Evolutionary conservation across 1,139 yeast species (phyloP), one percentile per base, ranked within the genome.

Genomic region (Protomyces arabidopsidicola): DNA sequence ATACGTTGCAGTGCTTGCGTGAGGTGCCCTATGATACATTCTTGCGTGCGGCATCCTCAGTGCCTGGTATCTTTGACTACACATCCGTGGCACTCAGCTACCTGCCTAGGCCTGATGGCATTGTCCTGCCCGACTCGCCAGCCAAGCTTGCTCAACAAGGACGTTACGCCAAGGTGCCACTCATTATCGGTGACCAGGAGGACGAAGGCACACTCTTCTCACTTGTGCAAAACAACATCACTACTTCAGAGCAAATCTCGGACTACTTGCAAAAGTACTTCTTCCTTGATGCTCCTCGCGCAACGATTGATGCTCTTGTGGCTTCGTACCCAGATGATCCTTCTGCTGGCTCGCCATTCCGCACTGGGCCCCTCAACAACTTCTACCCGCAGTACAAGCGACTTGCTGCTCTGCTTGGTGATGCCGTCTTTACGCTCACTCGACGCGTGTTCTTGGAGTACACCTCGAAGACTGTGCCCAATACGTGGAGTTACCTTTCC

Each of bases 381-480:
- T 14, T 50, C 53, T 50, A 50, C 53, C 53, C 53, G 1, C 34
- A 50, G n/a, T 50, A 20, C 53, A 50, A 50, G 36, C 34, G 36
- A 5, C 53, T 50, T 14, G 53, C 53, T 50, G 53, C 53, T 5
- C 9, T 50, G 53, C 53, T 50, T 22, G 53, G 53, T n/a, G 53
- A 50, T 16, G 18, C 31, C 8, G 31, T 27, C 18, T 50, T 50
- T 14, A 50, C 53, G 36, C 18, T 50, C 18, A 50, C 53, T 12
- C 27, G 53, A 27, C 53, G 53, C 6, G 35, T 20, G 2, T 50
- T 50, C 34, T 35, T 50, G 1, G 18, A 22, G 14, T 14, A 9
- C 16, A 16, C 36, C 34, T 14, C 36, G 18, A 9, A 12, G 14
- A 9, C 12, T 10, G 36, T n/a, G 14, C 53, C 53, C 14, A 22